phyloP scores from a whole-genome alignment of 371 early-diverging fungal species.

The Circinella minor region DNA sequence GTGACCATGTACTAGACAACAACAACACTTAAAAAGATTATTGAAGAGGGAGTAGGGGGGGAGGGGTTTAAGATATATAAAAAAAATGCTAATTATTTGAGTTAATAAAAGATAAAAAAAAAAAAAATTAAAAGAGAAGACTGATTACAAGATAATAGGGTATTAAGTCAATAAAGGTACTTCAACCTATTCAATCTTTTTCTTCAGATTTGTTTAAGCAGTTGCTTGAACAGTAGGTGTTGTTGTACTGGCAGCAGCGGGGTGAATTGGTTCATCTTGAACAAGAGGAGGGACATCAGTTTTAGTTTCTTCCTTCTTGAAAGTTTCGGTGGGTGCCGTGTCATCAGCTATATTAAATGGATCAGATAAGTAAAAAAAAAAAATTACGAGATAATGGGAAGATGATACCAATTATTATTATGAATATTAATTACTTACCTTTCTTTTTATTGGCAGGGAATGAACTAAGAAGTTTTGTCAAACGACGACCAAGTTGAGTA shows the following conservation, averaged over 20 bases:
- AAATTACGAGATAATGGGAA: background rate
- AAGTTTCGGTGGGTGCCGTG: background rate
- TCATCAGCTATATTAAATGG: background rate
- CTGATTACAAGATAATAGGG: too few relatives aligned
- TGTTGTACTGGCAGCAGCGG: constrained; percentile 3
- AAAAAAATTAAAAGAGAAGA: too few relatives aligned
- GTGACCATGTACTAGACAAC: too few relatives aligned
- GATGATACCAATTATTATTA: background rate
- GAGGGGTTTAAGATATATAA: background rate
- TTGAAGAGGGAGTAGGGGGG: background rate
- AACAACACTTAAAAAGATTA: background rate
- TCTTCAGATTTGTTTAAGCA: background rate
- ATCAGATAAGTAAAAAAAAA: background rate
- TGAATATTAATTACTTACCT: background rate
- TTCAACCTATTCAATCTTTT: too few relatives aligned
- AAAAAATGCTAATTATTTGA: background rate
- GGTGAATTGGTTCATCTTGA: constrained; percentile 5
- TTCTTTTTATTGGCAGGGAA: background rate
- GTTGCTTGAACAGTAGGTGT: constrained; percentile 5
- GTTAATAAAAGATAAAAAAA: too few relatives aligned
- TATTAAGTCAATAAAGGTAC: too few relatives aligned
- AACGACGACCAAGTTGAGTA: background rate
- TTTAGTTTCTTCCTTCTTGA: background rate
- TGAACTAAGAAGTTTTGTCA: background rate
- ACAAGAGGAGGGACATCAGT: background rate